Evolutionary conservation across 768 basidiomycete genomes (phyloP), one percentile per base, ranked within the genome.

Genomic region (Cantharellus cinnabarinus): DNA sequence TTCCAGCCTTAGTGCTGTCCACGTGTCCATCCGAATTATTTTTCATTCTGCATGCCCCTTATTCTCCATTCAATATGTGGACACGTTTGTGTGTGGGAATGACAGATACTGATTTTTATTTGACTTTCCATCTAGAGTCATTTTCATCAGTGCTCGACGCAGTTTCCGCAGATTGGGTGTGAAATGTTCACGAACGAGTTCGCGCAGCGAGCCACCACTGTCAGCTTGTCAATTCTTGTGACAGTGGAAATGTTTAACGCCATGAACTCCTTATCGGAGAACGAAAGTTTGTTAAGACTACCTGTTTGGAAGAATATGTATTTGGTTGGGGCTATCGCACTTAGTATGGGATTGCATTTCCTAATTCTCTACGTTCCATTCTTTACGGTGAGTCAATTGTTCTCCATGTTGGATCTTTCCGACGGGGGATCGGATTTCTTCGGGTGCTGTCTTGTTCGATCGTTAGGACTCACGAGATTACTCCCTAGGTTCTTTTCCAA

Each of bases 161-260:
- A 75, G 59, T 97, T 95, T 78, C 83, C 93, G 0, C 78, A 87
- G 66, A 85, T 98, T 64, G 94, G 91, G 14, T 98, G 94, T 70
- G 78, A 81, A 64, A 99, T 99, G 85, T 99, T 97, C 72, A 83
- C 84, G 37, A 86, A 93, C 69, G 77, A 77, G 62, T 81, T 89
- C 77, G 74, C 94, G 7, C 81, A 81, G 65, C 79, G 79, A 14
- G 94, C 93, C 2, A 95, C 93, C 60, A 99, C 94, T 29, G 89
- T 98, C 78, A 93, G 89, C 63, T 74, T 99, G 41, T 97, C 94
- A 37, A 90, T 98, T 66, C 77, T 99, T 55, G 94, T 99, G 59
- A 91, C 84, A 2, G 81, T 94, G 58, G 89, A 94, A 71, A 94
- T 94, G 89, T 90, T 90, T 75, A 94, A 94, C 70, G 89, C 89